A percentile compares a stretch with the other conserved stretches of the same genome.
Evolutionary conservation across 2,329 filamentous ascomycete genomes (phyloP).

Genomic region (Fusarium kyushuense): DNA sequence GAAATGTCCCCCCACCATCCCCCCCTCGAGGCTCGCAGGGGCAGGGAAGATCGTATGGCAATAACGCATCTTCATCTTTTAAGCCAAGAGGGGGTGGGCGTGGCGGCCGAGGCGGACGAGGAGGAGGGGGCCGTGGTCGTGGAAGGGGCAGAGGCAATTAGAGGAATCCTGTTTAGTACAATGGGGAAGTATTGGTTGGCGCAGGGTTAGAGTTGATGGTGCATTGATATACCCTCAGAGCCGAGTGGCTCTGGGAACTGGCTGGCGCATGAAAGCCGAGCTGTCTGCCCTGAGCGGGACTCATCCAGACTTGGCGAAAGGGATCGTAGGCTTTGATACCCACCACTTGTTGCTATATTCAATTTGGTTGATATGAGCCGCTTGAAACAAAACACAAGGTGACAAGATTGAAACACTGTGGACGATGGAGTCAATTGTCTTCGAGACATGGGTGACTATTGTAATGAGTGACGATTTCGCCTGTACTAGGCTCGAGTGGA

Average conservation of each 20-base stretch:
- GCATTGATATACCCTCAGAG: constrained; percentile 27
- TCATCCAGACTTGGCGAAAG: constrained; percentile 29
- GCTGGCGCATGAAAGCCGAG: constrained; percentile 36
- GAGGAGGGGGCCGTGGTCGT: constrained; percentile 47
- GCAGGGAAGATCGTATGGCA: constrained; percentile 20
- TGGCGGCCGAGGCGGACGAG: constrained; percentile 46
- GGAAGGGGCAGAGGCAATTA: constrained; percentile 49
- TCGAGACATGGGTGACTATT: neutral
- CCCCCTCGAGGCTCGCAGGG: constrained; percentile 33
- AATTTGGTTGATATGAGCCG: constrained; percentile 11
- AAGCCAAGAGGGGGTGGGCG: constrained; percentile 41
- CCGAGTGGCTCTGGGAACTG: constrained; percentile 29
- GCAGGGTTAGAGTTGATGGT: constrained; percentile 19
- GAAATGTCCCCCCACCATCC: constrained; percentile 49
- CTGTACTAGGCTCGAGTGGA: neutral
- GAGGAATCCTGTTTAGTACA: constrained; percentile 10
- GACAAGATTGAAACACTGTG: constrained; percentile 1
- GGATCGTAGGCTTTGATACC: constrained; percentile 41
- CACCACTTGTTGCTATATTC: constrained; percentile 24
- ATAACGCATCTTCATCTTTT: constrained; percentile 36
- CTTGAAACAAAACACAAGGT: constrained; percentile 33
- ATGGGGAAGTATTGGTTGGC: constrained; percentile 16
- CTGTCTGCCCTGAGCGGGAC: constrained; percentile 31
- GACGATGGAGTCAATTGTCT: neutral
- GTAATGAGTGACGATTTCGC: neutral